These are phyloP conservation scores for Collariella sp. DNA, from an alignment of 495 filamentous ascomycete species.

Conservation along the genomic window DNA sequence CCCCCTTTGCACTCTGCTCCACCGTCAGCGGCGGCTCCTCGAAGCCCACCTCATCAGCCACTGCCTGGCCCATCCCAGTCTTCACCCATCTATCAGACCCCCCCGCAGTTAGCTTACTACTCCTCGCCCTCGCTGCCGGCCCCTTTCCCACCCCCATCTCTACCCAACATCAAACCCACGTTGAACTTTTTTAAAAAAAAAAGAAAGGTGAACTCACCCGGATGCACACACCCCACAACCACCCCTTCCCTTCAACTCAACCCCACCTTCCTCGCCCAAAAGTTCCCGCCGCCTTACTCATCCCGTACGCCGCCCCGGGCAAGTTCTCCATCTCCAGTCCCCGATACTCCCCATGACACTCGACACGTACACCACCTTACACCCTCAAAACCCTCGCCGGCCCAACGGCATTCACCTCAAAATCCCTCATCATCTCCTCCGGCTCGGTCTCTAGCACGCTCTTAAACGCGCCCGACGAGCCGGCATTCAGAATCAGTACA, in stretches of 20 bases:
- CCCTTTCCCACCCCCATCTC: background rate
- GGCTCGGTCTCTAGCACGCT: slow-evolving; percentile 5
- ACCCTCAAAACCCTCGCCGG: slow-evolving; percentile 25
- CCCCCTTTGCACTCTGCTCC: slow-evolving; percentile 22
- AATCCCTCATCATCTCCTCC: slow-evolving; percentile 14
- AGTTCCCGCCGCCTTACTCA: slow-evolving; percentile 27
- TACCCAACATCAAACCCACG: background rate
- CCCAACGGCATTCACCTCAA: slow-evolving; percentile 27
- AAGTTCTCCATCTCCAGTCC: slow-evolving; percentile 14
- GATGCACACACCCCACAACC: slow-evolving; percentile 25
- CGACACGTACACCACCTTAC: slow-evolving; percentile 29
- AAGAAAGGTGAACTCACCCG: slow-evolving; percentile 16
- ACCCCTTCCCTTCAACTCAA: slow-evolving; percentile 17
- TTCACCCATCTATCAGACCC: slow-evolving; percentile 31
- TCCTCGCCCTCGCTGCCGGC: too few species aligned
- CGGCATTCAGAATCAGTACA: slow-evolving; percentile 47
- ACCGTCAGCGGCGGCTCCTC: slow-evolving; percentile 25
- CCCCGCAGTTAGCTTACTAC: background rate
- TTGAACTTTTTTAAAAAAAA: too few species aligned
- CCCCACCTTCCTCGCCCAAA: slow-evolving; percentile 19
- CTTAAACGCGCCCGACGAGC: slow-evolving; percentile 21
- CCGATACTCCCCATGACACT: slow-evolving; percentile 29
- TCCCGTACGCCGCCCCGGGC: slow-evolving; percentile 21
- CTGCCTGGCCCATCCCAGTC: slow-evolving; percentile 29
- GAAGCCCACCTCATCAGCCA: slow-evolving; percentile 29